Base-by-base conservation (phyloP, 192 early-diverging fungal genomes). In the Coemansia guatemalensis region DNA sequence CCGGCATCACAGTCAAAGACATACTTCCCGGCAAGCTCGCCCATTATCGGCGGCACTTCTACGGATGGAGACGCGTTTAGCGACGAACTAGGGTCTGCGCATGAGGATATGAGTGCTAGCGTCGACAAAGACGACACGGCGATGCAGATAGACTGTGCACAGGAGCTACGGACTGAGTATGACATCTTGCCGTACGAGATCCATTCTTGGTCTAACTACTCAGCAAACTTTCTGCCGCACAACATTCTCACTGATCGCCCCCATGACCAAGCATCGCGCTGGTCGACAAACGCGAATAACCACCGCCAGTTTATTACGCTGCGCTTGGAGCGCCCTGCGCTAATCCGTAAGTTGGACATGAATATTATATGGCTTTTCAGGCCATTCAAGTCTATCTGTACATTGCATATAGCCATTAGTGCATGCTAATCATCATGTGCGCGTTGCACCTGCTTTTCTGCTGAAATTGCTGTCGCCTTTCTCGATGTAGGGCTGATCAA, bases 281-380 rank as follows among this genome's bases (percentile, higher is more conserved):
- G 96, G 96, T 91, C 94, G 29, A 87, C 86, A 33, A 88, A 84
- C 20, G 82, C 81, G 30, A 92, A 95, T 78, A 90, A 96, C 77
- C 95, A 97, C 62, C 75, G 86, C 71, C 96, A 99, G 83, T 95
- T 83, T 75, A 88, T 99, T 44, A 92, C 88, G n/a, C 69, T 99
- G 48, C 89, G 92, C 60, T 85, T 97, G n/a, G 92, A 93, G 32
- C 73, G 75, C n/a, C 85, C 92, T 54, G 84, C 89, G 27, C 83
- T 98, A 57, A 92, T 92, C 21, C 88, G 93, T 93, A 91, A 78
- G 75, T 73, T 54, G 29, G 25, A 23, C 51, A 39, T 39, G 4
- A 11, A 39, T 39, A 39, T 12, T 1, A 4, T 8, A 39, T 39
- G 6, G 4, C 35, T 39, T 39, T 39, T 11, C 11, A 39, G 5